Percentiles rank a stretch among this genome's conserved stretches.
phyloP scores from a whole-genome alignment of 352 stramenopile species.

The Pythium biforme region DNA sequence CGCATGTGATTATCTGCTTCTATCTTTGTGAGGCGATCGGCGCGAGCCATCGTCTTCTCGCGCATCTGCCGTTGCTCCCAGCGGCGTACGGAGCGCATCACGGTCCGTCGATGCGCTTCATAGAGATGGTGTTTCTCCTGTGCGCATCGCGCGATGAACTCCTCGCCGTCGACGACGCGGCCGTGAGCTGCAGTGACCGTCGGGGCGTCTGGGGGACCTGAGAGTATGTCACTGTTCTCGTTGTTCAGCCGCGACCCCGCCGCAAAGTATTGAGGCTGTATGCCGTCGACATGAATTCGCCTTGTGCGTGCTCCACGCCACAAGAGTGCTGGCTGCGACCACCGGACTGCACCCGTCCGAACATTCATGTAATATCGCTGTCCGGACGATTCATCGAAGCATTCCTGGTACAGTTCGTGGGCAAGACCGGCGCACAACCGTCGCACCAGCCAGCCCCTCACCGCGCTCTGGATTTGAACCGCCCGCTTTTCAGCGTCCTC shows the following conservation, averaged over 20 bases:
- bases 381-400: background rate
- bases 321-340: background rate
- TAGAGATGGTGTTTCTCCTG: conserved; percentile 11
- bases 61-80: conserved; percentile 20
- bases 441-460: conserved; percentile 7
- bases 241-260: too few relatives aligned
- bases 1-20: conserved; percentile 14
- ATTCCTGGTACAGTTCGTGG: background rate
- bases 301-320: background rate
- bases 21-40: background rate
- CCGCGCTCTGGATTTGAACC: conserved; percentile 4
- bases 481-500: too few relatives aligned
- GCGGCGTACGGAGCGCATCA: conserved; percentile 14
- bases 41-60: conserved; percentile 6
- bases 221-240: too few relatives aligned
- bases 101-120: background rate
- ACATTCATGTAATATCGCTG: conserved; percentile 1
- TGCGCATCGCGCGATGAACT: conserved; percentile 5
- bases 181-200: background rate
- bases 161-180: background rate
- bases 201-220: background rate
- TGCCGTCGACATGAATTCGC: background rate
- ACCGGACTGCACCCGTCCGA: background rate
- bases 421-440: background rate
- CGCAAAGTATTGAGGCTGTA: too few relatives aligned